phyloP scores from a whole-genome alignment of 2,329 filamentous ascomycete genomes.

The Hymenoscyphus fraxineus region DNA sequence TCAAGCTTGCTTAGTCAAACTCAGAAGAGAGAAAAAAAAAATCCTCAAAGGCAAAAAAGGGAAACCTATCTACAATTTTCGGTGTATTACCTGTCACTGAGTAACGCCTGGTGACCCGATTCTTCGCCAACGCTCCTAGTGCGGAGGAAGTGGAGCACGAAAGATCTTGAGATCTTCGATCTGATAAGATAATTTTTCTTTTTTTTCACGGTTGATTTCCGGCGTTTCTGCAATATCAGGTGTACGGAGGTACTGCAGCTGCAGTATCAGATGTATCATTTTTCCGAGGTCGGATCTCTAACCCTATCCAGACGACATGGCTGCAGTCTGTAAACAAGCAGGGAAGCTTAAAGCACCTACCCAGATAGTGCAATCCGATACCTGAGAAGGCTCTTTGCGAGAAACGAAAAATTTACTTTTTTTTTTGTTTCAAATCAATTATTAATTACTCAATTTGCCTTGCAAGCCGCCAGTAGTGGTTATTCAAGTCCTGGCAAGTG shows the following conservation, averaged over 20 bases:
- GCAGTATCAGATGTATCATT: too few species aligned
- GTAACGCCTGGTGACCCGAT: background rate
- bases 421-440: too few species aligned
- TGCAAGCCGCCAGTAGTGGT: too few species aligned
- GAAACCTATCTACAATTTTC: background rate
- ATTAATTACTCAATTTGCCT: too few species aligned
- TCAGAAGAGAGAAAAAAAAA: too few species aligned
- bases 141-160: background rate
- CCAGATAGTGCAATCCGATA: too few species aligned
- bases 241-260: background rate
- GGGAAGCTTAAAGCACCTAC: too few species aligned
- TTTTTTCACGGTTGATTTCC: background rate
- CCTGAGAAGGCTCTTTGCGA: too few species aligned
- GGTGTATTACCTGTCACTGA: background rate
- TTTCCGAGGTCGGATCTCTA: background rate
- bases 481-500: too few species aligned
- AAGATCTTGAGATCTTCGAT: background rate
- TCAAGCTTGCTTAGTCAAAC: too few species aligned
- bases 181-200: background rate
- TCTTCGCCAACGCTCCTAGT: background rate
- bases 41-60: background rate
- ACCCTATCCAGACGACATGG: background rate
- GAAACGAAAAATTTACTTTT: too few species aligned
- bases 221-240: background rate
- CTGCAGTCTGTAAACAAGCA: background rate